These are phyloP conservation scores for Fusarium torreyae DNA, from an alignment of 2,329 filamentous ascomycete genomes.

Conservation along the genomic window DNA sequence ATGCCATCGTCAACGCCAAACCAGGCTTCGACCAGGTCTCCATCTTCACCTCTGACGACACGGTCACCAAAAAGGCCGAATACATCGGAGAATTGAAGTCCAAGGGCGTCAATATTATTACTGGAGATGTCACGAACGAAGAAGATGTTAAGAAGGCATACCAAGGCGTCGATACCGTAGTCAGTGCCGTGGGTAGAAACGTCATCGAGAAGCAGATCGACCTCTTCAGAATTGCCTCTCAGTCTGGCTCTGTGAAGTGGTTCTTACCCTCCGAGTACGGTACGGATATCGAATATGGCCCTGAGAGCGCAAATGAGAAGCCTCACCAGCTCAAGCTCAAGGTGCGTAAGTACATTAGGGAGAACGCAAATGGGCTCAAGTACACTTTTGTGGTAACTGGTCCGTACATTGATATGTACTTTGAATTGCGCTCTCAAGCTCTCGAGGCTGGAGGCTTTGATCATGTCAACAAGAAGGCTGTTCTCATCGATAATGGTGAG, in stretches of 20 bases:
- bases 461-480: slow-evolving; percentile 68
- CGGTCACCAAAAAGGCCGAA: slow-evolving; percentile 37
- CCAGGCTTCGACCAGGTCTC: slow-evolving; percentile 54
- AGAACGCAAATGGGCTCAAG: slow-evolving; percentile 67
- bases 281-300: slow-evolving; percentile 74
- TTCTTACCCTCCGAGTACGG: slow-evolving; percentile 80
- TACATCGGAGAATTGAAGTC: slow-evolving; percentile 43
- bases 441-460: slow-evolving; percentile 70
- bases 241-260: slow-evolving; percentile 68
- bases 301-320: slow-evolving; percentile 71
- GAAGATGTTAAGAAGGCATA: slow-evolving; percentile 71
- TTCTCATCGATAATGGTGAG: slow-evolving; percentile 73
- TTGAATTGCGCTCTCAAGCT: slow-evolving; percentile 56
- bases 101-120: slow-evolving; percentile 46
- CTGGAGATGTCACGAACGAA: slow-evolving; percentile 56
- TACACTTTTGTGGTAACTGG: slow-evolving; percentile 80
- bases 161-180: slow-evolving; percentile 73
- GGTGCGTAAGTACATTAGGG: slow-evolving; percentile 73
- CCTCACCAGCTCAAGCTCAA: slow-evolving; percentile 80
- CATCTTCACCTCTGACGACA: slow-evolving; percentile 53
- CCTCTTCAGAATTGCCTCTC: slow-evolving; percentile 72
- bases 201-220: slow-evolving; percentile 73
- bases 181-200: slow-evolving; percentile 76
- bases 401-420: slow-evolving; percentile 76
- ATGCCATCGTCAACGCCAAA: slow-evolving; percentile 55